These are phyloP conservation scores for Posidonia oceanica DNA, from an alignment of 116 monocot species.

Conservation along the genomic window DNA sequence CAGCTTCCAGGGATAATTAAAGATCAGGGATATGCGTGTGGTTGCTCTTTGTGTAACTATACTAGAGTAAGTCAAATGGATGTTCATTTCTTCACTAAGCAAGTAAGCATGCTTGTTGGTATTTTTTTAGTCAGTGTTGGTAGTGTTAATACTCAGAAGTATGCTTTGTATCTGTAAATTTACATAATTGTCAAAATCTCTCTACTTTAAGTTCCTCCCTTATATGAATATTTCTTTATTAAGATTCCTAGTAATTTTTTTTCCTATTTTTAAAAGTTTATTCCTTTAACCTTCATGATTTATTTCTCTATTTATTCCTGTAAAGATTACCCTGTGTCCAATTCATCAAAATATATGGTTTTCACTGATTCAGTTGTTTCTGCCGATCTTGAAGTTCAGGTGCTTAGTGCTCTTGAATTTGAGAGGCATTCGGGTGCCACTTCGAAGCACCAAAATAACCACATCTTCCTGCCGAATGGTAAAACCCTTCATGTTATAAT, in stretches of 20 bases:
- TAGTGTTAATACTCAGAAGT: neutral
- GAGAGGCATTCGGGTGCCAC: conserved; percentile 39
- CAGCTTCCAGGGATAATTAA: conserved; percentile 24
- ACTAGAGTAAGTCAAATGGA: conserved; percentile 13
- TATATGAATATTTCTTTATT: no score
- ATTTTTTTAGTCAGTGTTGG: neutral
- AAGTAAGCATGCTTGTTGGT: neutral
- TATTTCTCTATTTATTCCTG: neutral
- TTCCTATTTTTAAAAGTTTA: no score
- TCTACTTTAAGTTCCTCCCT: no score
- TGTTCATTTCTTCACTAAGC: no score
- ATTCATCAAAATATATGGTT: neutral
- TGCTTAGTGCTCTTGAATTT: conserved; percentile 37
- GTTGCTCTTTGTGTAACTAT: conserved; percentile 30
- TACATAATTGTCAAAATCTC: no score
- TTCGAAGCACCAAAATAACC: conserved; percentile 41
- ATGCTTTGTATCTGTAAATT: no score
- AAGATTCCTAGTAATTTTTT: no score
- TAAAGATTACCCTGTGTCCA: neutral
- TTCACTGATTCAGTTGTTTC: neutral
- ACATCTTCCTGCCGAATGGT: conserved; percentile 43
- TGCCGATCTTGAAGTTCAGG: conserved; percentile 14
- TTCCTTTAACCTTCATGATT: neutral
- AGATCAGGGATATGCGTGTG: conserved; percentile 23
- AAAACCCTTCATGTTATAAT: conserved; percentile 24